Conservation (phyloP, 768 basidiomycete genomes). For the Leucosporidium creatinivorum region DNA sequence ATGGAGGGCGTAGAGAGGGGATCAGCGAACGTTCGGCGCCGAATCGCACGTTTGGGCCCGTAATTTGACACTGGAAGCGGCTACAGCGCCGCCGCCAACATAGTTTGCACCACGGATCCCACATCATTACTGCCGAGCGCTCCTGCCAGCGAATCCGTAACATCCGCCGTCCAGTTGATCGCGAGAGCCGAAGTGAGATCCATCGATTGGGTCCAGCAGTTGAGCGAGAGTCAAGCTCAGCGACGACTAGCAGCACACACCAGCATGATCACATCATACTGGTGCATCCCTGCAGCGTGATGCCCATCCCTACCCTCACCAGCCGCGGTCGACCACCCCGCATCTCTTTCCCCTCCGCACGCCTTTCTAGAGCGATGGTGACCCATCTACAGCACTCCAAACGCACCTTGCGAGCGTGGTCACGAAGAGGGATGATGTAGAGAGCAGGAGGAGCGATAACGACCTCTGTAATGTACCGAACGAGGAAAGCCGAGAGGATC, state of each 20-base stretch:
- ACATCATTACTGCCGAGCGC: background rate
- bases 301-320: background rate
- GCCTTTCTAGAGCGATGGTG: too few species aligned
- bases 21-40: background rate
- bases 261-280: too few species aligned
- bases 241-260: too few species aligned
- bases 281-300: background rate
- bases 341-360: background rate
- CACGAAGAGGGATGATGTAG: conserved; percentile 70
- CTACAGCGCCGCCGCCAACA: too few species aligned
- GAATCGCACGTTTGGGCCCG: background rate
- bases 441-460: conserved; percentile 85
- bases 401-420: conserved; percentile 47
- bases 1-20: background rate
- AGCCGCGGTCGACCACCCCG: background rate
- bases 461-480: conserved; percentile 56
- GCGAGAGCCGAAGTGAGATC: too few species aligned
- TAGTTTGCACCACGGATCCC: too few species aligned
- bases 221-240: too few species aligned
- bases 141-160: too few species aligned
- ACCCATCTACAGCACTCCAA: background rate
- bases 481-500: background rate
- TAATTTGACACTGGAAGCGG: too few species aligned
- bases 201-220: too few species aligned
- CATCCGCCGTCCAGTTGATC: too few species aligned